phyloP scores from a whole-genome alignment of 805 yeast genomes.

The Candida loeiensis region DNA sequence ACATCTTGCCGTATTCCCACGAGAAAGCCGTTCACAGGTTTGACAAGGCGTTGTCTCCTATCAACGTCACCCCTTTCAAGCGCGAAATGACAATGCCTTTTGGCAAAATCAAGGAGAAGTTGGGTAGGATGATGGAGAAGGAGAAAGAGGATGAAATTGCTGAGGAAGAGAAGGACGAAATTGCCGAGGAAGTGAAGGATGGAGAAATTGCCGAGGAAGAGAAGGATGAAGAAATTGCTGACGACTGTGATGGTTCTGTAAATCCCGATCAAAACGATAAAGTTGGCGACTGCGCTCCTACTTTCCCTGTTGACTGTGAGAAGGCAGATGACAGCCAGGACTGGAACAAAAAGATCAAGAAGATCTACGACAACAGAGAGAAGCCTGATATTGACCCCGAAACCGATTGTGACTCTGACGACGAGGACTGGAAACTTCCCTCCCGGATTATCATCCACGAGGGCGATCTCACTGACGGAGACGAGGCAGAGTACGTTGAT shows the following conservation, averaged over 20 bases:
- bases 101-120: slow-evolving; percentile 5
- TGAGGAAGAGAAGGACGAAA: neutral
- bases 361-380: neutral
- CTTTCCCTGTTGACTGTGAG: neutral
- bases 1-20: slow-evolving; percentile 1
- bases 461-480: slow-evolving; percentile 1
- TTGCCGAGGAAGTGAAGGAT: neutral
- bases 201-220: neutral
- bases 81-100: slow-evolving; percentile 1
- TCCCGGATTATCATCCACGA: slow-evolving; percentile 9
- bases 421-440: slow-evolving; percentile 5
- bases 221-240: neutral
- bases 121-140: slow-evolving; percentile 3
- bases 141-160: neutral
- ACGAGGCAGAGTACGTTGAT: slow-evolving; percentile 5
- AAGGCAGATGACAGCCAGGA: neutral
- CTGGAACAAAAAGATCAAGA: neutral
- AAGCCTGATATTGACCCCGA: neutral
- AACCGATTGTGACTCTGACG: slow-evolving; percentile 1
- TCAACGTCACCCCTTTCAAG: slow-evolving; percentile 9
- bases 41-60: neutral
- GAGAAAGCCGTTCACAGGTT: neutral
- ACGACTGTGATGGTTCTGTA: neutral
- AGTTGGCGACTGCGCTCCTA: no score
- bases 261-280: no score